Percentiles rank a stretch among this genome's conserved stretches.
Evolutionary conservation across 2,329 filamentous ascomycete genomes (phyloP).

Genomic region (Cercospora sp.): DNA sequence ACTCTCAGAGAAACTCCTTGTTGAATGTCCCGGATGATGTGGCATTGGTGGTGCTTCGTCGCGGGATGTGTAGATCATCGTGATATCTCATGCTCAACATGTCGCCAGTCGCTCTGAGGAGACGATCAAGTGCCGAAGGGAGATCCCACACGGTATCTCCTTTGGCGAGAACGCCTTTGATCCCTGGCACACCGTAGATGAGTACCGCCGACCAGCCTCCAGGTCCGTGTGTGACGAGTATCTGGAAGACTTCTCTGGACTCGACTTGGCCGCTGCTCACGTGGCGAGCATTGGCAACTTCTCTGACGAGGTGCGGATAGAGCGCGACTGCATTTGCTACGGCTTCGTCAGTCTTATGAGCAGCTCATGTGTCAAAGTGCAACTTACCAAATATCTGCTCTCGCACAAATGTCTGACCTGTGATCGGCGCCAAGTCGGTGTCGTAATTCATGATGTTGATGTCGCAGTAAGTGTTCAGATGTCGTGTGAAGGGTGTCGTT

Average conservation of each 20-base stretch:
- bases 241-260: neutral
- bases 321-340: neutral
- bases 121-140: neutral
- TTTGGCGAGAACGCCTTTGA: neutral
- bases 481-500: no score
- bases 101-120: neutral
- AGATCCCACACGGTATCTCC: neutral
- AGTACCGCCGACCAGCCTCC: neutral
- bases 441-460: no score
- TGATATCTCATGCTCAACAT: neutral
- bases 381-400: neutral
- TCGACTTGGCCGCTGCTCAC: neutral
- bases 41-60: no score
- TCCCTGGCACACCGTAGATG: neutral
- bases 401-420: neutral
- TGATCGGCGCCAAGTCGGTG: neutral
- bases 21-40: no score
- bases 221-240: neutral
- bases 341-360: neutral
- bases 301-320: neutral
- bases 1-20: no score
- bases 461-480: no score
- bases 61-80: constrained; percentile 54
- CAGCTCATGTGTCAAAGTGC: neutral
- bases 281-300: neutral